Evolutionary conservation across 1,284 basidiomycete genomes (phyloP), one percentile per base, ranked within the genome.

Genomic region (Prillingera fragicola): DNA sequence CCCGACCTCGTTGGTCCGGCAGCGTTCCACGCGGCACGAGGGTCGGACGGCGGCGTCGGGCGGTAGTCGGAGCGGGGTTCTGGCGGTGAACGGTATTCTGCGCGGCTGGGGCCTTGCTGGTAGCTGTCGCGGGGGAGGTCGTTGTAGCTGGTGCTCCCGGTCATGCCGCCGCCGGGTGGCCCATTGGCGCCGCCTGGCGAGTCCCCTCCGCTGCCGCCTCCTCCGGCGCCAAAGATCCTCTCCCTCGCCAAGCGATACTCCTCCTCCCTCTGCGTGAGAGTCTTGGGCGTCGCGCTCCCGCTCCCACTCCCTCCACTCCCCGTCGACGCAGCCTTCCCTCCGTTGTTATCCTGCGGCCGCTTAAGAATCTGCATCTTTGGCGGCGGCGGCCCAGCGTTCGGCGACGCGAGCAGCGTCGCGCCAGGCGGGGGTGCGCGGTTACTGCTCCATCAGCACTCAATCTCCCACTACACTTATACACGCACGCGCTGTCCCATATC

Each of bases 401-500:
- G 18, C 12, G 41, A 13, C 5, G 43, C 31, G 2, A 26, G 22
- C n/a, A 43, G 25, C 15, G 19, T n/a, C 13, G 26, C 13, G 21
- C 37, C 22, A 7, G 33, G 26, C 4, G 47, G 29, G 3, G 39
- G 24, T 1, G 45, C 28, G 35, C 48, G 52, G 33, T 50, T 50
- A 5, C 48, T 54, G 43, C 21, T 6, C n/a, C 28, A 21, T 13
- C 12, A 6, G 9, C n/a, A 15, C 12, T 8, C 26, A 19, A n/a
- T 18, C 12, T 17, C 3, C n/a, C n/a, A 38, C 14, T 9, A 18
- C 4, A 13, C 18, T 22, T 35, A 4, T 21, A 19, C 4, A 54
- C 52, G 48, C 52, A 54, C 52, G 52, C 52, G 13, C 33, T 45
- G 19, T 54, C 52, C 52, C 52, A 54, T 26, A 54, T 47, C 45